These are phyloP conservation scores for Kazachstania africana DNA, from an alignment of 805 yeast species.

Conservation along the genomic window DNA sequence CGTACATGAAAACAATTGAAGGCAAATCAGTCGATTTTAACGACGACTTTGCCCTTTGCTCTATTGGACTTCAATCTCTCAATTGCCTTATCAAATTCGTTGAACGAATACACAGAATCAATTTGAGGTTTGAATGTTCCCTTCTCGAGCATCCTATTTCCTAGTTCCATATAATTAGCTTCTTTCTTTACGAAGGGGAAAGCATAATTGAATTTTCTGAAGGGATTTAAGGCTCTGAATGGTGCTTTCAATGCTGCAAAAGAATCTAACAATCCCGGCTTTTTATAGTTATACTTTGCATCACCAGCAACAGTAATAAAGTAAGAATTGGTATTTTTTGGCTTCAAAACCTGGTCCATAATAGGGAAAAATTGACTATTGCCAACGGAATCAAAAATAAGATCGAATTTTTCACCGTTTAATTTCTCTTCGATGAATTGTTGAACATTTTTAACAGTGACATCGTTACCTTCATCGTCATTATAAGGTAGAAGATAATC, in stretches of 20 bases:
- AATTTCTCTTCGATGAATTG: too few species aligned
- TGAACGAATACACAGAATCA: constrained; percentile 42
- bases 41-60: constrained; percentile 59
- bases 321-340: constrained; percentile 34
- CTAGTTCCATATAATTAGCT: constrained; percentile 12
- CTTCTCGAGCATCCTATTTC: constrained; percentile 13
- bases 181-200: constrained; percentile 5
- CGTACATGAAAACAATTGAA: too few species aligned
- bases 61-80: constrained; percentile 34
- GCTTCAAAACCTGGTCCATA: constrained; percentile 34
- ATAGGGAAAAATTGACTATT: constrained; percentile 36
- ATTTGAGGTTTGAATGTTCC: constrained; percentile 33
- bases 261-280: constrained; percentile 3
- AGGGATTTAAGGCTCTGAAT: constrained; percentile 14
- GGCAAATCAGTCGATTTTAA: too few species aligned
- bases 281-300: constrained; percentile 22
- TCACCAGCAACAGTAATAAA: constrained; percentile 53
- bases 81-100: constrained; percentile 39
- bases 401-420: constrained; percentile 39
- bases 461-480: too few species aligned
- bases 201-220: constrained; percentile 24
- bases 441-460: constrained; percentile 27
- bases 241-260: constrained; percentile 7
- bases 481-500: constrained; percentile 46
- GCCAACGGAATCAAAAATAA: constrained; percentile 58